These are phyloP conservation scores for Aspergillus unguis DNA, from an alignment of 2,329 filamentous ascomycete species.

Conservation along the genomic window DNA sequence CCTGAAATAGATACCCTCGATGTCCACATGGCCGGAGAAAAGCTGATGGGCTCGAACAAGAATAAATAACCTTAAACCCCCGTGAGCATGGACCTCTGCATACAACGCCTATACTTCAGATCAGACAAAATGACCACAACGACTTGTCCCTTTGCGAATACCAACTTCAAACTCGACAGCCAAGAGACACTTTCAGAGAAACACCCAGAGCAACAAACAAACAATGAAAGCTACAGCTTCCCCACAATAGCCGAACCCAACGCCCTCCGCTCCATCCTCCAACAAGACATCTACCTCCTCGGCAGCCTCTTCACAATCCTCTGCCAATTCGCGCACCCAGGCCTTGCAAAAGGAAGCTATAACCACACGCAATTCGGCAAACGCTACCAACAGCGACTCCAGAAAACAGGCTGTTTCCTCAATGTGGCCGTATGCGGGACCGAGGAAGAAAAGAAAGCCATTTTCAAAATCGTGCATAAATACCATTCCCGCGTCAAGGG, in stretches of 20 bases:
- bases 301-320: slow-evolving; percentile 21
- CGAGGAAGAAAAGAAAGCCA: slow-evolving; percentile 23
- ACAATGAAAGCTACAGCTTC: too few relatives aligned
- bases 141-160: too few relatives aligned
- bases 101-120: too few relatives aligned
- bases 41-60: too few relatives aligned
- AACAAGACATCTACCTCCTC: slow-evolving; percentile 14
- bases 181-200: too few relatives aligned
- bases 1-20: too few relatives aligned
- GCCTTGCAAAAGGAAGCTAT: slow-evolving; percentile 23
- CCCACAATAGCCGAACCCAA: slow-evolving; percentile 8
- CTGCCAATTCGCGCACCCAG: slow-evolving; percentile 27
- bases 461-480: slow-evolving; percentile 25
- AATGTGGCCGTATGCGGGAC: slow-evolving; percentile 26
- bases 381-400: slow-evolving; percentile 23
- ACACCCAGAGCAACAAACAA: too few relatives aligned
- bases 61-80: too few relatives aligned
- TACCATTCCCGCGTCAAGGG: slow-evolving; percentile 24
- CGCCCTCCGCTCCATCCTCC: neutral
- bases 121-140: too few relatives aligned
- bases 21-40: too few relatives aligned
- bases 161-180: too few relatives aligned
- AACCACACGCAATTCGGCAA: slow-evolving; percentile 26
- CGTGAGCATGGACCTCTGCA: too few relatives aligned
- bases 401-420: slow-evolving; percentile 25